These are phyloP conservation scores for Pyrus communis DNA, from an alignment of 306 rosid genomes.

Conservation along the genomic window DNA sequence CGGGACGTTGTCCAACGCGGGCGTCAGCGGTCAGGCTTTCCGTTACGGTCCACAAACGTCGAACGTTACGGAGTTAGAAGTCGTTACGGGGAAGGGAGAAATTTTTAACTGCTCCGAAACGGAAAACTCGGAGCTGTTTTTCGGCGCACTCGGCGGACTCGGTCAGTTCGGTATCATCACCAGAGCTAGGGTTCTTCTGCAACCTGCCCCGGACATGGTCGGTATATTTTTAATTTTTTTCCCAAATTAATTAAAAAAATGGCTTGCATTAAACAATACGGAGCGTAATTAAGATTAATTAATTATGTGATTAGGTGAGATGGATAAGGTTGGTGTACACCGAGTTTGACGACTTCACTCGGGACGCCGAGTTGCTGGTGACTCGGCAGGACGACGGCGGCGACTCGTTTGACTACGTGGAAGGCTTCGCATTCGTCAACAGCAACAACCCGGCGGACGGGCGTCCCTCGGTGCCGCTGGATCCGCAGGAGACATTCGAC, in stretches of 20 bases:
- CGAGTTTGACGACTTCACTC: conserved; percentile 55
- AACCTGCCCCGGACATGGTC: conserved; percentile 80
- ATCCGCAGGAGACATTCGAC: conserved; percentile 39
- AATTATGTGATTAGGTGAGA: conserved; percentile 50
- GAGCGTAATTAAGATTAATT: background rate
- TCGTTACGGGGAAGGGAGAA: conserved; percentile 84
- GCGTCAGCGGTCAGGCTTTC: conserved; percentile 92
- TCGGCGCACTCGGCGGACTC: conserved; percentile 66
- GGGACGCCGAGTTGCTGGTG: conserved; percentile 79
- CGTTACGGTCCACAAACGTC: conserved; percentile 89
- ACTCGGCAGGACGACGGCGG: conserved; percentile 40
- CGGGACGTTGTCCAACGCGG: conserved; percentile 91
- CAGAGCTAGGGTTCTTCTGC: conserved; percentile 64
- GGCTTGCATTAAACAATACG: conserved; percentile 10
- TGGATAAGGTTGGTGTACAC: conserved; percentile 86
- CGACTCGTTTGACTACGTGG: conserved; percentile 84
- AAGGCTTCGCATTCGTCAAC: conserved; percentile 82
- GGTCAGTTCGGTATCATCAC: conserved; percentile 95
- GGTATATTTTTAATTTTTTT: background rate
- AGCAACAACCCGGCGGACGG: conserved; percentile 64
- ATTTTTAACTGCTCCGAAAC: conserved; percentile 50
- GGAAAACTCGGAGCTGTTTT: conserved; percentile 69
- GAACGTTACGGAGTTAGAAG: conserved; percentile 78
- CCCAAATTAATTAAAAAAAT: background rate
- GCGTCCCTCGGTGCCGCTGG: conserved; percentile 57